A percentile compares a stretch with the other conserved stretches of the same genome.
phyloP scores from a whole-genome alignment of 257 asterid species.

The Solanum rostratum region DNA sequence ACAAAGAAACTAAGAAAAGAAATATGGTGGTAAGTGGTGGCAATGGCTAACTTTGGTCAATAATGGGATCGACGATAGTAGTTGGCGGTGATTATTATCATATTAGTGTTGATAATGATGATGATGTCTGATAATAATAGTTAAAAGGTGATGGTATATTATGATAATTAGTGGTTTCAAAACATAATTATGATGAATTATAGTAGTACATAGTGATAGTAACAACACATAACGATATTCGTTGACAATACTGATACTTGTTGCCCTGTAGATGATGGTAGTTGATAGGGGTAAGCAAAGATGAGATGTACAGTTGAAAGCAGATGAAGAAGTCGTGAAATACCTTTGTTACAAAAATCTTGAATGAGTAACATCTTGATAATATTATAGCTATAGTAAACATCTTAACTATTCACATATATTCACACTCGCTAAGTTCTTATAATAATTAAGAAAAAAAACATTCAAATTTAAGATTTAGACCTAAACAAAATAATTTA shows the following conservation, averaged over 20 bases:
- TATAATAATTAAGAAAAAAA: background rate
- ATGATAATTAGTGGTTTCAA: rapidly evolving
- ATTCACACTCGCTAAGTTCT: background rate
- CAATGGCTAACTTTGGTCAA: background rate
- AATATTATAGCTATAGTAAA: background rate
- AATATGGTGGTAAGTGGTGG: background rate
- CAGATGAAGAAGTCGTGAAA: background rate
- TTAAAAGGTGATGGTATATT: background rate
- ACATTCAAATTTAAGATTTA: too few species aligned
- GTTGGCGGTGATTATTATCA: background rate
- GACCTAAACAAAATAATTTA: too few species aligned
- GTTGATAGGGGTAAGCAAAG: background rate
- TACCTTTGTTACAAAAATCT: background rate
- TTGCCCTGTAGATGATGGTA: background rate
- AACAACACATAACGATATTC: background rate
- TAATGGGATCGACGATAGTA: background rate
- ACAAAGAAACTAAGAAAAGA: background rate
- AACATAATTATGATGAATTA: background rate
- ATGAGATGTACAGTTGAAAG: background rate
- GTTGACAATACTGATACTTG: background rate
- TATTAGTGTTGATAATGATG: background rate
- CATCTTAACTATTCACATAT: background rate
- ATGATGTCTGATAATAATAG: background rate
- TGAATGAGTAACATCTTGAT: background rate
- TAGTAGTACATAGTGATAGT: background rate